Evolutionary conservation across 1,284 basidiomycete species (phyloP).

Genomic region (Moniliella sp.): DNA sequence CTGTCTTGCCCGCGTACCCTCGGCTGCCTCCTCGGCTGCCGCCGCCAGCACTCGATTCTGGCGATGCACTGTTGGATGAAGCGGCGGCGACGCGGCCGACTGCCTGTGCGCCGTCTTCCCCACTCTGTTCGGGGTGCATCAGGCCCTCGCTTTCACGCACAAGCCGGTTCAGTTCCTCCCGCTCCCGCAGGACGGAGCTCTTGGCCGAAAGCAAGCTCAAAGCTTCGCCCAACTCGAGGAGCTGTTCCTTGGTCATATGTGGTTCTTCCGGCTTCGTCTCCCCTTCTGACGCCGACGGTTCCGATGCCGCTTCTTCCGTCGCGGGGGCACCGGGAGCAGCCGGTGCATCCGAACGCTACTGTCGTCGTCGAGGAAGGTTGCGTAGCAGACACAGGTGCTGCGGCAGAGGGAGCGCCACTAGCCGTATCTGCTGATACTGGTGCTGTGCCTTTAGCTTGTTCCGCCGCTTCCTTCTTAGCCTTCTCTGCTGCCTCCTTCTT

Average conservation of each 20-base stretch:
- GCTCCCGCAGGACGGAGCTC: slow-evolving; percentile 88
- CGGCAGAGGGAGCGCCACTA: neutral
- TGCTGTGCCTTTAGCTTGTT: slow-evolving; percentile 5
- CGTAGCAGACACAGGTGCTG: neutral
- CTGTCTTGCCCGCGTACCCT: neutral
- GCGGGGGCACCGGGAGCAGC: slow-evolving; percentile 7
- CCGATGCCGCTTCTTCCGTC: slow-evolving; percentile 1
- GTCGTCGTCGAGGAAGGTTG: too few species aligned
- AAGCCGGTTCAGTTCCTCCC: slow-evolving; percentile 63
- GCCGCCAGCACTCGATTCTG: neutral
- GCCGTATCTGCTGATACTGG: neutral
- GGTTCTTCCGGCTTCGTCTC: slow-evolving; percentile 49
- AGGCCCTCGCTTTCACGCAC: slow-evolving; percentile 51
- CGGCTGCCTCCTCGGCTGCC: neutral
- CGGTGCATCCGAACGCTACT: too few species aligned
- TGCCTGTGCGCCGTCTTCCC: neutral
- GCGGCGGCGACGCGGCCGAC: neutral
- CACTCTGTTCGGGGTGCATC: slow-evolving; percentile 3
- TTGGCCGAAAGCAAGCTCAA: slow-evolving; percentile 74
- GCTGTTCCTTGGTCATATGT: slow-evolving; percentile 87
- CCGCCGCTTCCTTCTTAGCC: slow-evolving; percentile 8
- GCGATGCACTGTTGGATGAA: neutral
- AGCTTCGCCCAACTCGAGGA: slow-evolving; percentile 78
- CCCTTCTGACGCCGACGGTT: too few species aligned
- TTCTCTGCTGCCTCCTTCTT: slow-evolving; percentile 19